These are phyloP conservation scores for Colletotrichum coccodes DNA, from an alignment of 2,329 filamentous ascomycete species.

Conservation along the genomic window DNA sequence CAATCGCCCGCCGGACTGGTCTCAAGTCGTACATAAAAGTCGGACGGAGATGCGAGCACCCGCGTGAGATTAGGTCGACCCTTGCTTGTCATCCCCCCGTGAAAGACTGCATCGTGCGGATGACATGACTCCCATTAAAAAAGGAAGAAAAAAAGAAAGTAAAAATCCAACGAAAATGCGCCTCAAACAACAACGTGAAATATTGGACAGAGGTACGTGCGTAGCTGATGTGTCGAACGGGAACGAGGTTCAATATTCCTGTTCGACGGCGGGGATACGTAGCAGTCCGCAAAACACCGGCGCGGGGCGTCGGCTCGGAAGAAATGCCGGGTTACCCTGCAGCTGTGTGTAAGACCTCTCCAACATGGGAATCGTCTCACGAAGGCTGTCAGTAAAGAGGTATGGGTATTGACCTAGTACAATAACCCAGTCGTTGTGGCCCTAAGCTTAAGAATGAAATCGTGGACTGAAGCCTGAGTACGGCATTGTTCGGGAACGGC, in stretches of 20 bases:
- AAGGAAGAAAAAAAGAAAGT: not conserved
- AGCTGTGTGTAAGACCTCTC: not conserved
- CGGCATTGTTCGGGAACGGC: too few species aligned
- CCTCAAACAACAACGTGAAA: too few species aligned
- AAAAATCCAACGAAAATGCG: not conserved
- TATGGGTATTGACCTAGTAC: too few species aligned
- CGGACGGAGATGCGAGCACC: not conserved
- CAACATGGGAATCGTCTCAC: not conserved
- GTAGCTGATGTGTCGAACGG: not conserved
- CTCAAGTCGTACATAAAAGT: not conserved
- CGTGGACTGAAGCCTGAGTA: not conserved
- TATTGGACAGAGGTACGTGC: too few species aligned
- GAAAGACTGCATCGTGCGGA: not conserved
- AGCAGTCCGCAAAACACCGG: not conserved
- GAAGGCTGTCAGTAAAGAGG: not conserved
- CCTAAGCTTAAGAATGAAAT: too few species aligned
- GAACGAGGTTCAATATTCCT: not conserved
- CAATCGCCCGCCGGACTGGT: constrained; percentile 7
- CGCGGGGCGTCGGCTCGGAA: not conserved
- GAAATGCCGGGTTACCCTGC: not conserved
- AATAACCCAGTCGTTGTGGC: not conserved
- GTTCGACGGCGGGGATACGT: not conserved
- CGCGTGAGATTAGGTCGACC: constrained; percentile 13
- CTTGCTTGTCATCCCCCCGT: not conserved
- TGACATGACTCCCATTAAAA: not conserved